These are phyloP conservation scores for Tulasnella sp. DNA, from an alignment of 768 basidiomycete species.

Conservation along the genomic window DNA sequence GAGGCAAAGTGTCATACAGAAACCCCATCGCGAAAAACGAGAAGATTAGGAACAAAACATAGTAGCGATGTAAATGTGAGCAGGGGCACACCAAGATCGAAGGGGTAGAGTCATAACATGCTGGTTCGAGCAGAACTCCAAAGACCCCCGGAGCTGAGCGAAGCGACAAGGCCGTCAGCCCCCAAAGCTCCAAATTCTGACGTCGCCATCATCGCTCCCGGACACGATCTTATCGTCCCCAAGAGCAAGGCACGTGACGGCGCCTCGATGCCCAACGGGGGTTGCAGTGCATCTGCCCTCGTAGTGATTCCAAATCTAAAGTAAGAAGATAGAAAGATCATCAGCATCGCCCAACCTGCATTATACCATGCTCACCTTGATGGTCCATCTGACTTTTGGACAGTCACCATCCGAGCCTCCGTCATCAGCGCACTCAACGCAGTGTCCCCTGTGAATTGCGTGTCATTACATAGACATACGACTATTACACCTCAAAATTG, in stretches of 20 bases:
- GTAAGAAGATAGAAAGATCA: background rate
- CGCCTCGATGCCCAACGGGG: constrained; percentile 78
- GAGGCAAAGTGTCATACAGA: background rate
- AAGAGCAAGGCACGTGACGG: constrained; percentile 47
- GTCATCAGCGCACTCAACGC: no score
- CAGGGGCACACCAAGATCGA: background rate
- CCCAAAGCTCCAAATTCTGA: constrained; percentile 41
- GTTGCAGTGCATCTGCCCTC: constrained; percentile 83
- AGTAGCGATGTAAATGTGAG: background rate
- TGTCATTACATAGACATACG: no score
- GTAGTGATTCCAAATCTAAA: constrained; percentile 89
- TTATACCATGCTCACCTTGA: constrained; percentile 61
- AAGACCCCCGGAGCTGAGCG: no score
- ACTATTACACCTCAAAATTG: no score
- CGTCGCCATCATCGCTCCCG: constrained; percentile 85
- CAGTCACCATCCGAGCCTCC: no score
- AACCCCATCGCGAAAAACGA: background rate
- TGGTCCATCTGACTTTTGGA: no score
- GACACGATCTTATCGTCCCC: constrained; percentile 95
- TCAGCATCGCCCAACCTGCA: no score
- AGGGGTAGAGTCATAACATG: no score
- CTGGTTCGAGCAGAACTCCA: no score
- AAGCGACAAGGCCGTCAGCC: no score
- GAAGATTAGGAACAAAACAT: background rate
- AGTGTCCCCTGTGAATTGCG: no score